Conservation (phyloP, 495 filamentous ascomycete genomes). For the Penicillium bialowiezense region DNA sequence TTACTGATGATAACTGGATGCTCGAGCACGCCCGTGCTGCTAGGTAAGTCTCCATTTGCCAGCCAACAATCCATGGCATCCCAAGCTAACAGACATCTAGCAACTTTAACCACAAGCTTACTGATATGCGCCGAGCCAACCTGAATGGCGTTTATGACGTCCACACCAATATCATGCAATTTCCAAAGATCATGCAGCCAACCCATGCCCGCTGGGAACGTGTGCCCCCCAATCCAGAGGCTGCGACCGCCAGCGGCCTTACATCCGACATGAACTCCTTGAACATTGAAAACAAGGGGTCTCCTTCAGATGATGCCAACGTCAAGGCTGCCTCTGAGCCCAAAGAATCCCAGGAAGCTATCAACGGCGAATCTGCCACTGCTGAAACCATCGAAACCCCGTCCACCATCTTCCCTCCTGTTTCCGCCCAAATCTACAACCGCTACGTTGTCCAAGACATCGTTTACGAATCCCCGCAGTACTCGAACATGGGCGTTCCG, state of each 20-base stretch:
- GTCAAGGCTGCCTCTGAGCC: constrained; percentile 5
- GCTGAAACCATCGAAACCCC: constrained; percentile 4
- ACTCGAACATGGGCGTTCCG: constrained; percentile 57
- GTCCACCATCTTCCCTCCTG: constrained; percentile 55
- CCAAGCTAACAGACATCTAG: constrained; percentile 45
- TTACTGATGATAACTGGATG: constrained; percentile 99
- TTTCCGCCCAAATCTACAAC: constrained; percentile 62
- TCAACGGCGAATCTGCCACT: not conserved
- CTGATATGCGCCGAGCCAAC: constrained; percentile 60
- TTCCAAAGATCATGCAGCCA: constrained; percentile 84
- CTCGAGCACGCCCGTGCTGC: constrained; percentile 88
- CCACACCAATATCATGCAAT: constrained; percentile 87
- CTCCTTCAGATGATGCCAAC: constrained; percentile 2
- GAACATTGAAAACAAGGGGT: constrained; percentile 27
- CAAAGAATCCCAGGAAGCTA: not conserved
- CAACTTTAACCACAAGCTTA: constrained; percentile 73
- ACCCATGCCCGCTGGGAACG: constrained; percentile 81
- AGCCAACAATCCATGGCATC: constrained; percentile 1
- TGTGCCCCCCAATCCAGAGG: constrained; percentile 38
- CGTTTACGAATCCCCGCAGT: constrained; percentile 58
- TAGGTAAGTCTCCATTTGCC: constrained; percentile 54
- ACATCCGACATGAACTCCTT: constrained; percentile 37
- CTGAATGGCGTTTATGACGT: constrained; percentile 82
- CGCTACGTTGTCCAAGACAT: constrained; percentile 78
- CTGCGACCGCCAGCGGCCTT: constrained; percentile 24